phyloP scores from a whole-genome alignment of 31 red algal species.

The Bonnemaisonia californica region DNA sequence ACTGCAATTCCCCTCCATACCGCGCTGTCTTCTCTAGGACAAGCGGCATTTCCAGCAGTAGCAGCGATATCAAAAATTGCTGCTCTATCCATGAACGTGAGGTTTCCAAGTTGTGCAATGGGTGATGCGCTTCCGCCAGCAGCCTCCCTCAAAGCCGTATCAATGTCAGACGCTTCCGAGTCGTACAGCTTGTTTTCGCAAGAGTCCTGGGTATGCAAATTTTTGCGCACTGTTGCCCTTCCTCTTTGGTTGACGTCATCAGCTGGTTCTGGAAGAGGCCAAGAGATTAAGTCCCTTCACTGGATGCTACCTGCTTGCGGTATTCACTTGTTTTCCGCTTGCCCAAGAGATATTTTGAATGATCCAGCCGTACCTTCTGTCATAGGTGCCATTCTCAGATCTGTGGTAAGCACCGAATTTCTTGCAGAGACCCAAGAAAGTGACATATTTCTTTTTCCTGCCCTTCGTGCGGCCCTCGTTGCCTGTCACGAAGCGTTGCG shows the following conservation, averaged over 20 bases:
- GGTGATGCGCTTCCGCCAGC: neutral
- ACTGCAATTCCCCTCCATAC: conserved; percentile 42
- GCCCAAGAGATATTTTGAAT: conserved; percentile 41
- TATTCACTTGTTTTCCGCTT: conserved; percentile 48
- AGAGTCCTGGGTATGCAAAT: conserved; percentile 29
- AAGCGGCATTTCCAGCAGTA: conserved; percentile 63
- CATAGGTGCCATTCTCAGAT: conserved; percentile 33
- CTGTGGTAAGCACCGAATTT: neutral
- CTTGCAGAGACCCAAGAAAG: too few species aligned
- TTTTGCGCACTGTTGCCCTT: conserved; percentile 52
- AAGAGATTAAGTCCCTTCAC: conserved; percentile 29
- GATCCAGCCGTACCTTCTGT: conserved; percentile 56
- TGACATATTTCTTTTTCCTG: conserved; percentile 63
- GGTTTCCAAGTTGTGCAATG: conserved; percentile 22
- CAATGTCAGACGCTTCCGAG: neutral
- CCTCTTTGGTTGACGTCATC: conserved; percentile 66
- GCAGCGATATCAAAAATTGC: conserved; percentile 62
- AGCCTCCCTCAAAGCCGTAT: neutral
- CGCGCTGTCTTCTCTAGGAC: conserved; percentile 42
- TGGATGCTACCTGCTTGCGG: conserved; percentile 69
- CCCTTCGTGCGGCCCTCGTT: conserved; percentile 37
- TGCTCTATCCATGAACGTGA: conserved; percentile 13
- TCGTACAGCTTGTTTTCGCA: conserved; percentile 21
- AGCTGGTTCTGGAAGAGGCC: neutral
- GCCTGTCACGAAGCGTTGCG: conserved; percentile 50